Percentiles rank a stretch among this genome's conserved stretches.
These are phyloP conservation scores for Neurospora sp. DNA, from an alignment of 495 filamentous ascomycete species.

Conservation along the genomic window DNA sequence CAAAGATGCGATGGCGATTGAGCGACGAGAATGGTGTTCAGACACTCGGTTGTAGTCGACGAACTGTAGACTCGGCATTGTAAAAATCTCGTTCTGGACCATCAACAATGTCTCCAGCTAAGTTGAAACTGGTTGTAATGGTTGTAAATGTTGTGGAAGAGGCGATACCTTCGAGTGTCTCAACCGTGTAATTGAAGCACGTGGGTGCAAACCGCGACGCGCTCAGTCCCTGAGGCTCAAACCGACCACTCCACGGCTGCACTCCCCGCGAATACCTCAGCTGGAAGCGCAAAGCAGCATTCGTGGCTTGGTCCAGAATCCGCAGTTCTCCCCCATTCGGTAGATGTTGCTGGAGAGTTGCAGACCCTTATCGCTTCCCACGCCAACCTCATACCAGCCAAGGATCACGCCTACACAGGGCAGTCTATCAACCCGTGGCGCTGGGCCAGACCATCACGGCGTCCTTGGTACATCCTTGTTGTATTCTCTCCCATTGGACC, in stretches of 20 bases:
- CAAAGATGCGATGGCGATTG: not conserved
- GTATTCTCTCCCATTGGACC: too few relatives aligned
- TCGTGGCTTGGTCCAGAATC: not conserved
- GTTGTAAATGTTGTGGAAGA: not conserved
- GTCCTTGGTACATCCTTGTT: not conserved
- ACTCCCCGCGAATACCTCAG: not conserved
- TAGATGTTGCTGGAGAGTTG: not conserved
- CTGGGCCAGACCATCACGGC: not conserved
- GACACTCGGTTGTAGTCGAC: not conserved
- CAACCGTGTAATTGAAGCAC: not conserved
- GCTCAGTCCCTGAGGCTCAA: not conserved
- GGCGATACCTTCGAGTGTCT: not conserved
- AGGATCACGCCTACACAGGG: not conserved
- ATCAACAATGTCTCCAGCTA: too few relatives aligned
- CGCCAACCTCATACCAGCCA: not conserved
- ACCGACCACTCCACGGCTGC: not conserved
- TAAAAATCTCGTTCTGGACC: not conserved
- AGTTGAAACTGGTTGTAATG: too few relatives aligned
- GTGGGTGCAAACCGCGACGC: not conserved
- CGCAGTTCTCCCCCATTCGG: not conserved
- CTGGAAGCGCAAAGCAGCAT: rapidly evolving
- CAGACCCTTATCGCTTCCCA: not conserved
- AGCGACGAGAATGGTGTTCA: not conserved
- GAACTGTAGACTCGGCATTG: too few relatives aligned
- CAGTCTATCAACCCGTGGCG: not conserved